Conservation (phyloP, 2,329 filamentous ascomycete genomes). For the Scorias spongiosa region DNA sequence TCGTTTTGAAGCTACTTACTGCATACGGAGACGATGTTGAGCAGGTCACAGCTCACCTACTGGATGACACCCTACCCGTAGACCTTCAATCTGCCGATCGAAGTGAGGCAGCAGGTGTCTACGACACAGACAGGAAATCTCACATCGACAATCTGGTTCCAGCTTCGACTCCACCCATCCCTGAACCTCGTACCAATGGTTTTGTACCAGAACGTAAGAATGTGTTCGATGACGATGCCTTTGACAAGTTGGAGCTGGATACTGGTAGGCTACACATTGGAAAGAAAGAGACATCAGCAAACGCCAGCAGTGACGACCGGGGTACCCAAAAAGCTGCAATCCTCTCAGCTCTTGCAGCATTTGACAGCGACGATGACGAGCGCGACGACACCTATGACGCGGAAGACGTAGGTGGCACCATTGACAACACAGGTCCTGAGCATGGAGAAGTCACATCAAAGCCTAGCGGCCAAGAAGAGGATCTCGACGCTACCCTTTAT, state of each 20-base stretch:
- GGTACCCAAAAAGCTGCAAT: slow-evolving; percentile 65
- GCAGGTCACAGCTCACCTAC: slow-evolving; percentile 62
- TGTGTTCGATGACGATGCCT: slow-evolving; percentile 64
- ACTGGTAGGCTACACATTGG: slow-evolving; percentile 62
- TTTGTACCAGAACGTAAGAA: slow-evolving; percentile 48
- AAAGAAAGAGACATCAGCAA: slow-evolving; percentile 41
- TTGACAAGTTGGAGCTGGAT: slow-evolving; percentile 55
- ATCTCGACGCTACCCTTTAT: slow-evolving; percentile 59
- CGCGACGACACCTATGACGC: slow-evolving; percentile 93
- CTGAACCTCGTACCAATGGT: slow-evolving; percentile 5
- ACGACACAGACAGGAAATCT: slow-evolving; percentile 7
- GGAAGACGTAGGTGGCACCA: slow-evolving; percentile 76
- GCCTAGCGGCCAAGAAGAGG: slow-evolving; percentile 30
- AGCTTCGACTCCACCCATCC: slow-evolving; percentile 37
- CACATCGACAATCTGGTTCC: slow-evolving; percentile 35
- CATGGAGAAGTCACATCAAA: slow-evolving; percentile 21
- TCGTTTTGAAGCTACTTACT: slow-evolving; percentile 64
- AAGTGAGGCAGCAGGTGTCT: slow-evolving; percentile 43
- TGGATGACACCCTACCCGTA: slow-evolving; percentile 60
- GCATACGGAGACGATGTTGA: slow-evolving; percentile 66
- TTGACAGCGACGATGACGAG: slow-evolving; percentile 91
- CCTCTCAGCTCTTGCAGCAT: slow-evolving; percentile 69
- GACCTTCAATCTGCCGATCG: slow-evolving; percentile 51
- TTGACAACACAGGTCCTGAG: slow-evolving; percentile 46
- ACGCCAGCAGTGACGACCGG: slow-evolving; percentile 45